Evolutionary conservation across 768 basidiomycete genomes (phyloP), one percentile per base, ranked within the genome.

Genomic region (Russula brevipes): DNA sequence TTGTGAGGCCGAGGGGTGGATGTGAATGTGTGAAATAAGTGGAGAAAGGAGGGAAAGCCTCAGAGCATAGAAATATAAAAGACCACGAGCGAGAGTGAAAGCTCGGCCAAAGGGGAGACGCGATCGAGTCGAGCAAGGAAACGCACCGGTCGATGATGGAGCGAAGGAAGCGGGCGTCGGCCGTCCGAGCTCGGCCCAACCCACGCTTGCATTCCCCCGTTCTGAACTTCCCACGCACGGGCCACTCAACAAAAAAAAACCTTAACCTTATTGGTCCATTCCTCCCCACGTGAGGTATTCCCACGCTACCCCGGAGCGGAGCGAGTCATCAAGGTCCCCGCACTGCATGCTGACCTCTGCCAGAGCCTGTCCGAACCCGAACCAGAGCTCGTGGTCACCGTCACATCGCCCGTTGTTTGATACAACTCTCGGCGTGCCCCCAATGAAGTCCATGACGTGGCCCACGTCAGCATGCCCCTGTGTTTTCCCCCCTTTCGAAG

Each of bases 61-160:
- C 60, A 63, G 16, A 67, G 58, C 66, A 67, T 57, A 67, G 61
- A 56, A 58, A 68, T 65, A 68, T 71, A 71, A 67, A 72, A 69
- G 19, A 72, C 65, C 66, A 62, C 64, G 68, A 70, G 72, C 66
- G 75, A 70, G 24, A 72, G 69, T 68, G 63, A 66, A 52, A 42
- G 68, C 75, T 73, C 66, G 70, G 72, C 66, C 77, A 79, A 76
- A 72, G 79, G 73, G 65, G 65, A 59, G 60, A 39, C 52, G 61
- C 67, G 67, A 68, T 68, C 67, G 64, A 66, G 66, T 68, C 64
- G 64, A 64, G 63, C 35, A 64, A 54, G 63, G 58, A 60, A 64
- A 64, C 63, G 52, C 58, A 60, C 63, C 58, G 63, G 63, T 64
- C 63, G 67, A 66, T 68, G 67, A 68, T 68, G 67, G 67, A 68